Base-by-base conservation (phyloP, 768 basidiomycete genomes). In the Russula earlei region DNA sequence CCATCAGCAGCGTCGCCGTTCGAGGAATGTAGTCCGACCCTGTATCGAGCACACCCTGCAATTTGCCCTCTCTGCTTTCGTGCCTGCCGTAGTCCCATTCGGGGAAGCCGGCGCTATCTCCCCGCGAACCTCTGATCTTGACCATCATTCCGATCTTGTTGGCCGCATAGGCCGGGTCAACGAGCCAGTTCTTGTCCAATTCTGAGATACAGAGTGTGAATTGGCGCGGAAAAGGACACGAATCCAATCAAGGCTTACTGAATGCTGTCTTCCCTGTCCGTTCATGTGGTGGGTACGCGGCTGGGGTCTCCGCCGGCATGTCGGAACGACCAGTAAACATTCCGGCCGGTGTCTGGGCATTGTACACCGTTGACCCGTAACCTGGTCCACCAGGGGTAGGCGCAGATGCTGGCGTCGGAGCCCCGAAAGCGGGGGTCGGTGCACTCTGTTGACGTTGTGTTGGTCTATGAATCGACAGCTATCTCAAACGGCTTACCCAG, bases 161-260 rank as follows among this genome's bases (percentile, higher is more conserved):
- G 44, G 65, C 61, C 10, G 15, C 61, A 59, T 58, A 60, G 4
- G 22, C 70, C 57, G 66, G 60, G 48, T 76, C 73, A 55, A 74
- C 67, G 0, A 79, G 58, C 77, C 77, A 79, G 33, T 73, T 63
- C 33, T 70, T 64, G 17, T 71, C 69, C 34, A 72, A 62, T 44
- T 65, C 74, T 72, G 62, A 55, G 62, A 63, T 14, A 38, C 27
- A n/a, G 17, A 2, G 34, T 24, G 34, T 46, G 29, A 56, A 41
- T 29, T 7, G 14, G 12, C n/a, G 17, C 24, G 20, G 25, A 9
- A 19, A 49, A 61, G 54, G 45, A 53, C n/a, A 14, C 33, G 42
- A 41, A 51, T 20, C 24, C 34, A 48, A 53, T 44, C 45, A 51
- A 53, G 37, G 29, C 59, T 60, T 49, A 58, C 56, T 60, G 51